Percentiles rank a stretch among this genome's conserved stretches.
Evolutionary conservation across 2,329 filamentous ascomycete genomes (phyloP).

Genomic region (Cryoendolithus antarcticus): DNA sequence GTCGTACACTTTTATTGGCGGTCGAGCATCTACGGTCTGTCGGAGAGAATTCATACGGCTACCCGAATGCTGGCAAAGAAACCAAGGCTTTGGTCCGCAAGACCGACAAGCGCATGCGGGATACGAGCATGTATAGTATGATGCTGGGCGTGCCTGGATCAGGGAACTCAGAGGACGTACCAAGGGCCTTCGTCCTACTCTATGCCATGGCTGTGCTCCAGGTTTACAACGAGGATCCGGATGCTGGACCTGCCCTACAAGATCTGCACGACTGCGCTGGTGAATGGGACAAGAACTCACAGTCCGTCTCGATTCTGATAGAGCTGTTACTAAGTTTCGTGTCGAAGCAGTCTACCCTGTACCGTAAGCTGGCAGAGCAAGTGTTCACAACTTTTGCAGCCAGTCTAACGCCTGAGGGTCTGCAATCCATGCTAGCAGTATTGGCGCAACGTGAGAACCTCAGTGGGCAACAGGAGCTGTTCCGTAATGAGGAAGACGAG

Average conservation of each 20-base stretch:
- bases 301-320: constrained; percentile 56
- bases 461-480: constrained; percentile 75
- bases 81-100: constrained; percentile 8
- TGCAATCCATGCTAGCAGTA: constrained; percentile 57
- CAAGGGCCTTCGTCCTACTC: constrained; percentile 57
- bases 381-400: constrained; percentile 75
- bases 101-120: constrained; percentile 10
- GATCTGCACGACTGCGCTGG: constrained; percentile 67
- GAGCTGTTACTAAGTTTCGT: constrained; percentile 83
- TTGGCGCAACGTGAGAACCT: constrained; percentile 68
- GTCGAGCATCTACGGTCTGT: too few relatives aligned
- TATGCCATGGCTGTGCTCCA: constrained; percentile 78
- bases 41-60: constrained; percentile 2
- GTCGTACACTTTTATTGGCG: too few relatives aligned
- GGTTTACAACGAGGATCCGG: constrained; percentile 78
- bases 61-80: constrained; percentile 8
- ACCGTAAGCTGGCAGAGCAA: constrained; percentile 75
- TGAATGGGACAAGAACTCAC: constrained; percentile 37
- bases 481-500: constrained; percentile 45
- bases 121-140: too few relatives aligned
- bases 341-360: constrained; percentile 69
- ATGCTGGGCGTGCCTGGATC: too few relatives aligned
- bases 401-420: constrained; percentile 58
- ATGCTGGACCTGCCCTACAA: constrained; percentile 68
- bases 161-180: constrained; percentile 9